Evolutionary conservation across 257 asterid species (phyloP), one percentile per base, ranked within the genome.

Genomic region (Echium plantagineum): DNA sequence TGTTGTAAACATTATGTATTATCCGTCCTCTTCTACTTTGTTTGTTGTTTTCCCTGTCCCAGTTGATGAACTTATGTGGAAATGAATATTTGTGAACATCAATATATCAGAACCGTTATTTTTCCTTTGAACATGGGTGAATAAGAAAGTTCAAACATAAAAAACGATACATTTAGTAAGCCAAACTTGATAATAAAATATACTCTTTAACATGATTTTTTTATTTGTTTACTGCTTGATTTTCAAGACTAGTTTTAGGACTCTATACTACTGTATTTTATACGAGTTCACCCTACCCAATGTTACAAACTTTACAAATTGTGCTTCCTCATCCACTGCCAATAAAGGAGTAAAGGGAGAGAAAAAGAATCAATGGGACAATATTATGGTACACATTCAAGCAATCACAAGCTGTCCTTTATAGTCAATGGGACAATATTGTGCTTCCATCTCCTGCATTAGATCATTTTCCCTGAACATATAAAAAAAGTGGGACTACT

Each of bases 401-500:
- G 49, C 12, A 42, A 42, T 42, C 16, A 9, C 16, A 42, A 42
- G 12, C 49, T 42, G 17, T 42, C 16, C 49, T 42, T 42, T 13
- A 42, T 42, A 42, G 49, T 12, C 26, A 24, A 24, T 24, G 26
- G 2, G 26, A 3, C 26, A 24, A 24, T 24, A 24, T 24, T 24
- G 26, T 24, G 26, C 26, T 10, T 42, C 6, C 46, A 7, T 35
- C 46, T 9, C 46, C 9, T 35, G 46, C 46, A 35, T 35, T 35
- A 35, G 46, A 35, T 35, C 13, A 7, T 7, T 35, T 42, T 13
- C 17, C 49, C 49, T 35, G 49, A 42, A 12, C 46, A 35, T 7
- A 35, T 35, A 8, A 3, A 42, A 42, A 10, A 42, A 12, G 15
- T 42, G 49, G 89, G 2, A 77, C 71, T 75, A 79, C 59, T 89